Percentiles rank a stretch among this genome's conserved stretches.
phyloP scores from a whole-genome alignment of 1,139 yeast species.

The Yamadazyma atlantica region DNA sequence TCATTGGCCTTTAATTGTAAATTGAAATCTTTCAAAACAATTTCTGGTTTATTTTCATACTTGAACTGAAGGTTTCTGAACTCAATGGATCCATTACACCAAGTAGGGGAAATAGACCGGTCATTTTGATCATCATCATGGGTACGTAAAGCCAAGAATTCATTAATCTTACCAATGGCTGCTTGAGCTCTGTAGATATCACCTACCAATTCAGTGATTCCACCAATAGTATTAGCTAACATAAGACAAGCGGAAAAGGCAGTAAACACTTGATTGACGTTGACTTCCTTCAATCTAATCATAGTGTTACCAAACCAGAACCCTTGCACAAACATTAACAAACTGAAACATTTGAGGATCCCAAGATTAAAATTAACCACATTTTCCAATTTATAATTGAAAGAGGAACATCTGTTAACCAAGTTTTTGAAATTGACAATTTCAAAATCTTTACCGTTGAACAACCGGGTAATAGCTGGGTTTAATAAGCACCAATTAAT shows the following conservation, averaged over 20 bases:
- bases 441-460: slow-evolving; percentile 60
- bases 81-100: slow-evolving; percentile 43
- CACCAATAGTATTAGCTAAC: slow-evolving; percentile 59
- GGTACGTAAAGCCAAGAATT: slow-evolving; percentile 19
- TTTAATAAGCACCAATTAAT: slow-evolving; percentile 71
- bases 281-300: slow-evolving; percentile 49
- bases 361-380: slow-evolving; percentile 60
- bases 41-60: slow-evolving; percentile 57
- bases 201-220: slow-evolving; percentile 53
- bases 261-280: slow-evolving; percentile 68
- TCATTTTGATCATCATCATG: slow-evolving; percentile 13
- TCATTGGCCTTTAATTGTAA: slow-evolving; percentile 46
- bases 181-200: slow-evolving; percentile 63
- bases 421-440: slow-evolving; percentile 37
- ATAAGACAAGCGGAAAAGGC: slow-evolving; percentile 80
- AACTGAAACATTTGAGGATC: slow-evolving; percentile 52
- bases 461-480: slow-evolving; percentile 59
- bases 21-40: slow-evolving; percentile 45
- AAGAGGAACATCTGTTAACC: slow-evolving; percentile 44
- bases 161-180: slow-evolving; percentile 46
- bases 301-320: slow-evolving; percentile 84
- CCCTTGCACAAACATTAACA: slow-evolving; percentile 84
- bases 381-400: slow-evolving; percentile 48
- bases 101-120: slow-evolving; percentile 23
- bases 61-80: slow-evolving; percentile 57